Conservation (phyloP, 1,284 basidiomycete species). For the Cutaneotrichosporon cutaneum region DNA sequence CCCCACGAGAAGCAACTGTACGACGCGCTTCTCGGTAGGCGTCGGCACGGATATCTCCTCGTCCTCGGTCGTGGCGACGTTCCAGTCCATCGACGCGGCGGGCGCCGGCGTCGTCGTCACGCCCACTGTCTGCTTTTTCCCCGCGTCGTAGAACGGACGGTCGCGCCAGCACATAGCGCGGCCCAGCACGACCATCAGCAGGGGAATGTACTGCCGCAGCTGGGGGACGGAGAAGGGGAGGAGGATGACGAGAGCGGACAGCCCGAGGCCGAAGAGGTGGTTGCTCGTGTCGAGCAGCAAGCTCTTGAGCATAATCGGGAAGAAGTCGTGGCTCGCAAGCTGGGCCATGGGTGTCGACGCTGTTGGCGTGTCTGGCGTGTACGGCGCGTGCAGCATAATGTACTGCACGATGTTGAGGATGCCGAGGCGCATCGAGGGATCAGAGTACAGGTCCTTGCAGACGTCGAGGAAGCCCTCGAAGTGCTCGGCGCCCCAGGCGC, state of each 20-base stretch:
- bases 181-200: slow-evolving; percentile 43
- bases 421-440: slow-evolving; percentile 27
- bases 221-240: slow-evolving; percentile 40
- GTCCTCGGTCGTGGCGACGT: slow-evolving; percentile 22
- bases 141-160: slow-evolving; percentile 40
- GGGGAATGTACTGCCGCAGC: slow-evolving; percentile 37
- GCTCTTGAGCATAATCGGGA: slow-evolving; percentile 29
- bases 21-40: slow-evolving; percentile 28
- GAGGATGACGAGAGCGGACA: slow-evolving; percentile 35
- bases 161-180: slow-evolving; percentile 47
- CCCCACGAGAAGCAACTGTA: slow-evolving; percentile 36
- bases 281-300: slow-evolving; percentile 44
- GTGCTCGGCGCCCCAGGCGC: slow-evolving; percentile 24
- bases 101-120: slow-evolving; percentile 38
- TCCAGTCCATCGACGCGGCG: slow-evolving; percentile 27
- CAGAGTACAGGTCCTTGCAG: slow-evolving; percentile 16
- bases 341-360: slow-evolving; percentile 31
- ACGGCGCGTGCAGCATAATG: slow-evolving; percentile 30
- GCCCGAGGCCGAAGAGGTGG: slow-evolving; percentile 38
- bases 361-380: slow-evolving; percentile 30
- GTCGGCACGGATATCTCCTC: slow-evolving; percentile 7
- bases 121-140: slow-evolving; percentile 20
- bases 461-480: slow-evolving; percentile 24
- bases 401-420: slow-evolving; percentile 33
- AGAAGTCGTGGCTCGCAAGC: slow-evolving; percentile 29